Conservation (phyloP, 73 alveolate genomes). For the Paraurostyla sp. region DNA sequence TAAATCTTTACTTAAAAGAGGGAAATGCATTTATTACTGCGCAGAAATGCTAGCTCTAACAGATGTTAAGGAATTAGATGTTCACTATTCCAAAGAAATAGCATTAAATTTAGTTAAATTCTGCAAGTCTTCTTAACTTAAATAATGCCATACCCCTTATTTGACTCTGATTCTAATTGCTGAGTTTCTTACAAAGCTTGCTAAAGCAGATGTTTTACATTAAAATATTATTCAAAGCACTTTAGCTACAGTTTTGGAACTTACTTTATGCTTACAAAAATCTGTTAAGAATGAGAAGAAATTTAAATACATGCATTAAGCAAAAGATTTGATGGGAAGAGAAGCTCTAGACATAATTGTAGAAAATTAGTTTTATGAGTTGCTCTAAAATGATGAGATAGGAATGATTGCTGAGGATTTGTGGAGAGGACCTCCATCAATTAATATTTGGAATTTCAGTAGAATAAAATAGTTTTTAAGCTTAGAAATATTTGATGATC, state of each 20-base stretch:
- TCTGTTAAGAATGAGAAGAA: constrained; percentile 50
- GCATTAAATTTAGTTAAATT: constrained; percentile 18
- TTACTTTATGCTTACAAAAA: constrained; percentile 35
- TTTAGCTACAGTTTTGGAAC: constrained; percentile 29
- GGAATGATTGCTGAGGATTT: constrained; percentile 67
- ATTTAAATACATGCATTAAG: constrained; percentile 57
- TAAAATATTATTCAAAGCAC: constrained; percentile 19
- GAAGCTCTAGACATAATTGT: constrained; percentile 62
- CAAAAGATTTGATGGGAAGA: constrained; percentile 39
- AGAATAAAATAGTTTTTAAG: background rate
- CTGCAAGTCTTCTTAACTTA: constrained; percentile 39
- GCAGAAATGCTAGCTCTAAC: constrained; percentile 41
- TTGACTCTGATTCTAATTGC: constrained; percentile 44
- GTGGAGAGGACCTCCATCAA: constrained; percentile 60
- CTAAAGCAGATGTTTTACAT: constrained; percentile 58
- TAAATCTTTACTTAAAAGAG: constrained; percentile 10
- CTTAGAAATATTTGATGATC: constrained; percentile 53
- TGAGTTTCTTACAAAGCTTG: constrained; percentile 24
- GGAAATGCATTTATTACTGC: constrained; percentile 56
- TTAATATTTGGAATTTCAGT: background rate
- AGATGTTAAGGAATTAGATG: constrained; percentile 51
- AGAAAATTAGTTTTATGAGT: constrained; percentile 30
- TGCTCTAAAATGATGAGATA: constrained; percentile 53
- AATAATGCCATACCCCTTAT: constrained; percentile 59
- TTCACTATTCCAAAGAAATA: constrained; percentile 43